Conservation (phyloP, 331 rosid genomes). For the Arachis monticola region DNA sequence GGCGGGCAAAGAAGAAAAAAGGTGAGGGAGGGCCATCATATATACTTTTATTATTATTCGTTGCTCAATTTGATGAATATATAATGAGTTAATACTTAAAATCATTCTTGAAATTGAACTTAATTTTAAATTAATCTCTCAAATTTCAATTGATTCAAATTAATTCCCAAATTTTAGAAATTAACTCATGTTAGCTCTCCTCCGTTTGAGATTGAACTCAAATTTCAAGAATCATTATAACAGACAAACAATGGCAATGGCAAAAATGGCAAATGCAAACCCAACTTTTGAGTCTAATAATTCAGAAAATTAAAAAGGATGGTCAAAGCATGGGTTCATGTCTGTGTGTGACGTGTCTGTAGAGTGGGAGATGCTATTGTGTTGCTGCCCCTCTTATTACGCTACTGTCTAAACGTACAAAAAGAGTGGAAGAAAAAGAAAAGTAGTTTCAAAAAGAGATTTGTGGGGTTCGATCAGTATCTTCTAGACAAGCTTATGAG, state of each 20-base stretch:
- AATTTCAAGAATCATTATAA: too few species aligned
- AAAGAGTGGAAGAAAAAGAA: slow-evolving; percentile 5
- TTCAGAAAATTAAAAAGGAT: slow-evolving; percentile 17
- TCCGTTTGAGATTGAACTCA: too few species aligned
- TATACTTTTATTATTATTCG: neutral
- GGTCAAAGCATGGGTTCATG: slow-evolving; percentile 11
- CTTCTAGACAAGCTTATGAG: slow-evolving; percentile 38
- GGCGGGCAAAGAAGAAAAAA: slow-evolving; percentile 32
- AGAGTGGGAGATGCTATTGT: slow-evolving; percentile 32
- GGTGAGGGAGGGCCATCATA: slow-evolving; percentile 33
- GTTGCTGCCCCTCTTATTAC: slow-evolving; percentile 20
- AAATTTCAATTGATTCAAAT: too few species aligned
- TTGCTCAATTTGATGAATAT: neutral
- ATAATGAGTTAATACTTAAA: too few species aligned
- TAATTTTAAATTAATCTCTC: too few species aligned
- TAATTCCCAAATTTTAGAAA: too few species aligned
- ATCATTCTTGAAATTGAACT: too few species aligned
- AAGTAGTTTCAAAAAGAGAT: slow-evolving; percentile 36
- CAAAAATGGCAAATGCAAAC: slow-evolving; percentile 8
- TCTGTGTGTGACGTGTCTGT: slow-evolving; percentile 32
- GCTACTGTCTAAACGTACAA: slow-evolving; percentile 35
- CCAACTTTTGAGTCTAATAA: slow-evolving; percentile 46
- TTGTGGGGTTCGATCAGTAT: slow-evolving; percentile 55
- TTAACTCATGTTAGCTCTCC: too few species aligned
- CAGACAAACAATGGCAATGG: slow-evolving; percentile 22